A percentile compares a stretch with the other conserved stretches of the same genome.
Evolutionary conservation across 495 filamentous ascomycete species (phyloP).

Genomic region (Talaromyces adpressus): DNA sequence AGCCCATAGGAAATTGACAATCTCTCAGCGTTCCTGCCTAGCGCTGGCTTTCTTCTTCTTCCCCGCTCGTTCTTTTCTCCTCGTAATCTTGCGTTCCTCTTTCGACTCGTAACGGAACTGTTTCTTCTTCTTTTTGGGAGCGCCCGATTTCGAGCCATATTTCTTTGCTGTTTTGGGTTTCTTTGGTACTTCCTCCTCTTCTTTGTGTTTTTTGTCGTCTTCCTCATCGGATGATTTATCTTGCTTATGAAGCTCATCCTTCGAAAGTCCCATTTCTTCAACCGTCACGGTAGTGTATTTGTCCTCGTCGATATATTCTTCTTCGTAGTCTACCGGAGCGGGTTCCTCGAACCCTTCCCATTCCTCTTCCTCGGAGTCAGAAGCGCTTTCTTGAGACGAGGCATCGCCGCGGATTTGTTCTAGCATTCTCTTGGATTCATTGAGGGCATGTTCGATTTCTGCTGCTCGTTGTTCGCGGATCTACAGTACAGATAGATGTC

Average conservation of each 20-base stretch:
- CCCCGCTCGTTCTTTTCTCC: constrained; percentile 59
- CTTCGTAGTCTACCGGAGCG: constrained; percentile 66
- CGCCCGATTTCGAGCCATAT: constrained; percentile 43
- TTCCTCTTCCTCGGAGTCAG: constrained; percentile 41
- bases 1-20: neutral
- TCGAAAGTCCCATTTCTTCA: constrained; percentile 78
- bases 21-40: constrained; percentile 28
- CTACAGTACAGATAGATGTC: constrained; percentile 38
- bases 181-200: constrained; percentile 19
- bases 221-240: constrained; percentile 15
- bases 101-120: constrained; percentile 92
- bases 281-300: constrained; percentile 90
- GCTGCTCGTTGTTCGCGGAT: constrained; percentile 70
- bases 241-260: constrained; percentile 54
- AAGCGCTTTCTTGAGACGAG: constrained; percentile 9
- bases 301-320: constrained; percentile 95
- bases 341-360: constrained; percentile 58
- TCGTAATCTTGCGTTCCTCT: constrained; percentile 61
- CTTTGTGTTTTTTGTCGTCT: constrained; percentile 1
- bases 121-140: constrained; percentile 69
- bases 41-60: constrained; percentile 44
- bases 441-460: constrained; percentile 72
- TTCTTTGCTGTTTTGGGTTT: constrained; percentile 28
- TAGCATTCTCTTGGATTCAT: constrained; percentile 57
- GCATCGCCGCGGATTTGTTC: constrained; percentile 45